Percentiles rank a stretch among this genome's conserved stretches.
These are phyloP conservation scores for Boletus edulis DNA, from an alignment of 768 basidiomycete genomes.

Conservation along the genomic window DNA sequence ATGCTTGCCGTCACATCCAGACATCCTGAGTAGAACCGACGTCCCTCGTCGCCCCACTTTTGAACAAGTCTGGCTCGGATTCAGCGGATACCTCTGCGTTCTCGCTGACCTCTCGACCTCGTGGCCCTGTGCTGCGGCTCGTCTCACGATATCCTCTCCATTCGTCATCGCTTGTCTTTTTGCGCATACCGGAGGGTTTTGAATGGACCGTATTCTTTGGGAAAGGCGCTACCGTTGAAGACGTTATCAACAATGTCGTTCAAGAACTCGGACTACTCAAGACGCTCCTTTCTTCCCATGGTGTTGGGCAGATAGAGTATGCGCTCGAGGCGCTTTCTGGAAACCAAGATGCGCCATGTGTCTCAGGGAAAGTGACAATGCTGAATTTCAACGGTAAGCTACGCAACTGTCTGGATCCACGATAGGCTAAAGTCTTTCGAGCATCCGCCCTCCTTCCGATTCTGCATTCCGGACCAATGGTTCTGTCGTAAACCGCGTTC, in stretches of 20 bases:
- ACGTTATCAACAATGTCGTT: constrained; percentile 49
- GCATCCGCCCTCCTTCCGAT: constrained; percentile 38
- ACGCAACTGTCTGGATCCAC: constrained; percentile 9
- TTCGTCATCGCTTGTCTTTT: constrained; percentile 51
- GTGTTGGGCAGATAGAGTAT: constrained; percentile 65
- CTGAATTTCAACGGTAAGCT: constrained; percentile 9
- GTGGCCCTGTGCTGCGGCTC: constrained; percentile 63
- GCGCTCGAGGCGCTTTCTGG: constrained; percentile 61
- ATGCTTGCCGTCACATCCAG: constrained; percentile 32
- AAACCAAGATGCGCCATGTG: constrained; percentile 45
- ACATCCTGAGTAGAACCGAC: constrained; percentile 42
- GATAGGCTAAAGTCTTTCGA: constrained; percentile 14
- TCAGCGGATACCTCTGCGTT: constrained; percentile 43
- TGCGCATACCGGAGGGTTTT: constrained; percentile 73
- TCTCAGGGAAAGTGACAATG: neutral
- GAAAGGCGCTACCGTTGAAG: constrained; percentile 50
- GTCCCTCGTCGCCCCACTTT: constrained; percentile 49
- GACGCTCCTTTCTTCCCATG: constrained; percentile 62
- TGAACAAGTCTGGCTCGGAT: constrained; percentile 39
- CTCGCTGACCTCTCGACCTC: constrained; percentile 64
- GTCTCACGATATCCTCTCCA: constrained; percentile 67
- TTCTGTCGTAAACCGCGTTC: constrained; percentile 64
- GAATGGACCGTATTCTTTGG: constrained; percentile 65
- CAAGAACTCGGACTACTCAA: constrained; percentile 72
- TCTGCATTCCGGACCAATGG: constrained; percentile 81